Evolutionary conservation across 2,329 filamentous ascomycete species (phyloP).

Genomic region (Pseudocercospora macadamiae): DNA sequence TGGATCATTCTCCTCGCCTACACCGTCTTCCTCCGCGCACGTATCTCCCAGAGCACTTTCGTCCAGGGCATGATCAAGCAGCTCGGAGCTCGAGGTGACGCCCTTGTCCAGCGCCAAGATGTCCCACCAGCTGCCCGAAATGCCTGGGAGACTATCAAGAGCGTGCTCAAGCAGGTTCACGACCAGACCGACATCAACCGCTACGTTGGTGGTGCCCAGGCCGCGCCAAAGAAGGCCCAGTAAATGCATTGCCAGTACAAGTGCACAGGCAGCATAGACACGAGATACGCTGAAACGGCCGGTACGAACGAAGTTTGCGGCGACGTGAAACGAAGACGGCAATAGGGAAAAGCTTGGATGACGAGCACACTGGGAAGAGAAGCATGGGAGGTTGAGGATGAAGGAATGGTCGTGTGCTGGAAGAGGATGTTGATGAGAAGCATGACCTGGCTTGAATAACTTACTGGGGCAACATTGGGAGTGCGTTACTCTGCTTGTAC

Average conservation of each 20-base stretch:
- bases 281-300: conserved; percentile 16
- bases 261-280: background rate
- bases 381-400: background rate
- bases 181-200: conserved; percentile 70
- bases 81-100: conserved; percentile 75
- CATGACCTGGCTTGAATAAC: background rate
- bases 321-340: background rate
- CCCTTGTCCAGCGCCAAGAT: conserved; percentile 80
- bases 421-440: background rate
- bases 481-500: conserved; percentile 5
- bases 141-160: conserved; percentile 80
- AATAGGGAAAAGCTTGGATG: background rate
- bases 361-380: background rate
- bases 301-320: conserved; percentile 1
- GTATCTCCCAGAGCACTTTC: conserved; percentile 87
- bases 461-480: background rate
- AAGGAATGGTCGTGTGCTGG: background rate
- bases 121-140: conserved; percentile 79
- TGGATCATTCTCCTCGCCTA: conserved; percentile 88
- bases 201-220: conserved; percentile 32
- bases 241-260: conserved; percentile 38
- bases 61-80: conserved; percentile 81
- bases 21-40: conserved; percentile 87
- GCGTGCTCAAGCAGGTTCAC: conserved; percentile 70
- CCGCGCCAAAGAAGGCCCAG: conserved; percentile 67